A percentile compares a stretch with the other conserved stretches of the same genome.
Conservation (phyloP, 2,329 filamentous ascomycete species). For the Corynespora cassiicola region DNA sequence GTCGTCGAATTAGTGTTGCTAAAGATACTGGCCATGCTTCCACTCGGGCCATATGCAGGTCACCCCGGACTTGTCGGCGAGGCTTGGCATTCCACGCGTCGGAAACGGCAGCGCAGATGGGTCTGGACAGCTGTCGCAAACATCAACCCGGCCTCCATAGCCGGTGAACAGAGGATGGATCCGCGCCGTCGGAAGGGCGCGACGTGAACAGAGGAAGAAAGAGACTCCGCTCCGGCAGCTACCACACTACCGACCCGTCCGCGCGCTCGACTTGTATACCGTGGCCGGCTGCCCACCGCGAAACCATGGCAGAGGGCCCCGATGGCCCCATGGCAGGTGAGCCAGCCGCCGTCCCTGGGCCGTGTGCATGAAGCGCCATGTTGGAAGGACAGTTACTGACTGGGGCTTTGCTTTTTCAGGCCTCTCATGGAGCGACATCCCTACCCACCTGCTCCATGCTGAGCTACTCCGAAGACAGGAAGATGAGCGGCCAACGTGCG, state of each 20-base stretch:
- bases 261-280: slow-evolving; percentile 3
- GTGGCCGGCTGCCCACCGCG: slow-evolving; percentile 14
- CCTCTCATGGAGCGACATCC: slow-evolving; percentile 46
- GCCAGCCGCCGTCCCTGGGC: slow-evolving; percentile 8
- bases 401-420: slow-evolving; percentile 17
- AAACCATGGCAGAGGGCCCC: slow-evolving; percentile 23
- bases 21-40: slow-evolving; percentile 18
- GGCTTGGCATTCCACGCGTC: slow-evolving; percentile 16
- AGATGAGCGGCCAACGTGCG: slow-evolving; percentile 57
- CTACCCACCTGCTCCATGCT: slow-evolving; percentile 53
- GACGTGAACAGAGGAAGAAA: slow-evolving; percentile 23
- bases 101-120: slow-evolving; percentile 1
- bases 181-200: slow-evolving; percentile 6
- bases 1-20: slow-evolving; percentile 23
- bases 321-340: slow-evolving; percentile 24
- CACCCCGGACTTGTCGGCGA: slow-evolving; percentile 5
- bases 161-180: slow-evolving; percentile 7
- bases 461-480: slow-evolving; percentile 59
- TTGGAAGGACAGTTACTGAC: slow-evolving; percentile 20
- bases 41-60: slow-evolving; percentile 17
- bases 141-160: slow-evolving; percentile 4
- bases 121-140: slow-evolving; percentile 3
- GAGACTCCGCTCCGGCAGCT: slow-evolving; percentile 21
- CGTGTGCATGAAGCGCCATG: slow-evolving; percentile 3
- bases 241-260: slow-evolving; percentile 1